Evolutionary conservation across 1,139 yeast species (phyloP).

Genomic region (Hansenula lynferdii): DNA sequence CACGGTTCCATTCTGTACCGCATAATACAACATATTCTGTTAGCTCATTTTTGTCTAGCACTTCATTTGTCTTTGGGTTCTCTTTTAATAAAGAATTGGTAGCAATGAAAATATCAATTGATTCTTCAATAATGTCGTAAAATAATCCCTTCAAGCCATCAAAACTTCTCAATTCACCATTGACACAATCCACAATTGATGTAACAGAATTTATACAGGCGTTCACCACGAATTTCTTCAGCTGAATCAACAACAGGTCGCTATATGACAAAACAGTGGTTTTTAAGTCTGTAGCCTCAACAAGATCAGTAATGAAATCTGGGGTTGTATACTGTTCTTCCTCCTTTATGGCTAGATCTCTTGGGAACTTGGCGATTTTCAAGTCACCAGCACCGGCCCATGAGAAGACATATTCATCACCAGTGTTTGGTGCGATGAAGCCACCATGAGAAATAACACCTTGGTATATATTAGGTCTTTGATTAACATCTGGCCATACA

Average conservation of each 20-base stretch:
- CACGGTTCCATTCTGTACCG: slow-evolving; percentile 40
- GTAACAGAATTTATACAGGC: slow-evolving; percentile 82
- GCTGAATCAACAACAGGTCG: slow-evolving; percentile 59
- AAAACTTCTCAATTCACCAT: slow-evolving; percentile 57
- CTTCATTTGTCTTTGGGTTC: slow-evolving; percentile 20
- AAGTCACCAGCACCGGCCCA: slow-evolving; percentile 69
- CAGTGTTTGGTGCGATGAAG: slow-evolving; percentile 32
- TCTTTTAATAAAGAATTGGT: slow-evolving; percentile 24
- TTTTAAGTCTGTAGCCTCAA: slow-evolving; percentile 30
- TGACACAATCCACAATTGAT: slow-evolving; percentile 66
- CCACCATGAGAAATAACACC: slow-evolving; percentile 88
- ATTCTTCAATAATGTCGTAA: slow-evolving; percentile 44
- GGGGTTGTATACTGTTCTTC: slow-evolving; percentile 23
- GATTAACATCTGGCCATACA: slow-evolving; percentile 48
- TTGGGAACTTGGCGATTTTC: slow-evolving; percentile 43
- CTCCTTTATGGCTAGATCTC: slow-evolving; percentile 14
- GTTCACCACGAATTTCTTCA: slow-evolving; percentile 74
- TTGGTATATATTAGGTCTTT: slow-evolving; percentile 57
- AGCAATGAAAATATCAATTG: slow-evolving; percentile 29
- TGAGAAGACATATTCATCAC: slow-evolving; percentile 32
- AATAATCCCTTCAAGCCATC: slow-evolving; percentile 35
- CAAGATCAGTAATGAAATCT: slow-evolving; percentile 21
- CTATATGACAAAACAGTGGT: slow-evolving; percentile 43
- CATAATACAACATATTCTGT: slow-evolving; percentile 38
- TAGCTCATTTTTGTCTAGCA: slow-evolving; percentile 40